Conservation (phyloP, 2,329 filamentous ascomycete species). For the Fusarium sp. region DNA sequence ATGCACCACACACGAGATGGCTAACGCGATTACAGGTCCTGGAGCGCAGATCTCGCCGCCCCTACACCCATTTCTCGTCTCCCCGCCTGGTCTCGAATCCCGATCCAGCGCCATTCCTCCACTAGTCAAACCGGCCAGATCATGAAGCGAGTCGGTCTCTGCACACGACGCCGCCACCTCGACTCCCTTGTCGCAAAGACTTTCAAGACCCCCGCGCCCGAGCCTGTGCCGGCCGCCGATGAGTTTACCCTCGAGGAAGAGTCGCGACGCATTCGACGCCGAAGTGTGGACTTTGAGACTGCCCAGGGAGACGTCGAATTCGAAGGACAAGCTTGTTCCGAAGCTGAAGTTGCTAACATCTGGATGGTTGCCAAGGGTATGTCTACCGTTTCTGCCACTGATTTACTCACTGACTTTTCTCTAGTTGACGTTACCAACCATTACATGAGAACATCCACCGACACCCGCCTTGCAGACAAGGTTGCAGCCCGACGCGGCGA, state of each 20-base stretch:
- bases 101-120: constrained; percentile 42
- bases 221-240: constrained; percentile 1
- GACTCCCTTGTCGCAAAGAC: neutral
- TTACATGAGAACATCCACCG: constrained; percentile 32
- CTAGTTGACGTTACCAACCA: constrained; percentile 46
- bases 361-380: constrained; percentile 49
- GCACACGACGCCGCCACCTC: neutral
- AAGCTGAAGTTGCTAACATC: constrained; percentile 19
- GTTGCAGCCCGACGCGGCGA: constrained; percentile 15
- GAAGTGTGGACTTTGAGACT: constrained; percentile 5
- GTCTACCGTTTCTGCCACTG: neutral
- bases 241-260: constrained; percentile 20
- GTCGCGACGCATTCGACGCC: constrained; percentile 22
- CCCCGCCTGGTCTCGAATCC: constrained; percentile 50
- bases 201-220: neutral
- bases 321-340: constrained; percentile 11
- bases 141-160: constrained; percentile 50
- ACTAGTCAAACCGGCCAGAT: constrained; percentile 43
- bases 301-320: constrained; percentile 5
- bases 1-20: neutral
- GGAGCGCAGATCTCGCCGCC: constrained; percentile 35
- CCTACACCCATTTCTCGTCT: constrained; percentile 36
- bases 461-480: constrained; percentile 21
- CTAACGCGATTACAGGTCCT: constrained; percentile 40
- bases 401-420: constrained; percentile 25